These are phyloP conservation scores for Rubroboletus satanas DNA, from an alignment of 768 basidiomycete genomes.

Conservation along the genomic window DNA sequence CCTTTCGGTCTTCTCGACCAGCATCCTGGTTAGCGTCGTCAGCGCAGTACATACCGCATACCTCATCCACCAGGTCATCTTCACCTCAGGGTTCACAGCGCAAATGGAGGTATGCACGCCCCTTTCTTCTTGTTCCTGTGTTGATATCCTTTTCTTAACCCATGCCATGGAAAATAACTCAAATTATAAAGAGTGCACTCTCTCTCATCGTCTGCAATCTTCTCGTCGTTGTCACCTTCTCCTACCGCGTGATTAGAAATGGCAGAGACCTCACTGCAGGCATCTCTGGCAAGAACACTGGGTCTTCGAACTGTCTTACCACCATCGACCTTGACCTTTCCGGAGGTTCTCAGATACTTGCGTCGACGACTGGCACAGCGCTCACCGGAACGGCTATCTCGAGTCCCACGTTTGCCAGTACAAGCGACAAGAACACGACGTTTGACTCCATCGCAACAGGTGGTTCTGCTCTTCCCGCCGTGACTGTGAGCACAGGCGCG, in stretches of 20 bases:
- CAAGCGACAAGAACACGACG: background rate
- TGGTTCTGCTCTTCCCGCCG: background rate
- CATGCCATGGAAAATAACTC: background rate
- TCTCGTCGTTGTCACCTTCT: slow-evolving; percentile 36
- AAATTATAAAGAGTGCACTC: slow-evolving; percentile 28
- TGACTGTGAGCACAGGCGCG: background rate
- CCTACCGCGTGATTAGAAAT: slow-evolving; percentile 23
- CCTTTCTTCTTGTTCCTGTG: background rate
- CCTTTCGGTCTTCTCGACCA: slow-evolving; percentile 47
- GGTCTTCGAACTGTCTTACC: slow-evolving; percentile 17
- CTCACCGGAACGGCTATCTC: slow-evolving; percentile 8
- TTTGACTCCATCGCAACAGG: background rate
- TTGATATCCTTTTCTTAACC: background rate
- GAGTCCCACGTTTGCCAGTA: background rate
- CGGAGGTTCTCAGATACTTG: background rate
- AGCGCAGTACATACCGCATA: slow-evolving; percentile 41
- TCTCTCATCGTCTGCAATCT: slow-evolving; percentile 42
- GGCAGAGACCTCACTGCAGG: slow-evolving; percentile 10
- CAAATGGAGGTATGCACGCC: slow-evolving; percentile 39
- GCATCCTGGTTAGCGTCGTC: slow-evolving; percentile 45
- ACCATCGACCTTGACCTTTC: slow-evolving; percentile 24
- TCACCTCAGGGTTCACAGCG: slow-evolving; percentile 26
- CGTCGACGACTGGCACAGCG: background rate
- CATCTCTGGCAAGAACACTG: background rate
- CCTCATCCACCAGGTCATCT: slow-evolving; percentile 32